Evolutionary conservation across 2,329 filamentous ascomycete species (phyloP), one percentile per base, ranked within the genome.

Genomic region (Corinectria fuckeliana): DNA sequence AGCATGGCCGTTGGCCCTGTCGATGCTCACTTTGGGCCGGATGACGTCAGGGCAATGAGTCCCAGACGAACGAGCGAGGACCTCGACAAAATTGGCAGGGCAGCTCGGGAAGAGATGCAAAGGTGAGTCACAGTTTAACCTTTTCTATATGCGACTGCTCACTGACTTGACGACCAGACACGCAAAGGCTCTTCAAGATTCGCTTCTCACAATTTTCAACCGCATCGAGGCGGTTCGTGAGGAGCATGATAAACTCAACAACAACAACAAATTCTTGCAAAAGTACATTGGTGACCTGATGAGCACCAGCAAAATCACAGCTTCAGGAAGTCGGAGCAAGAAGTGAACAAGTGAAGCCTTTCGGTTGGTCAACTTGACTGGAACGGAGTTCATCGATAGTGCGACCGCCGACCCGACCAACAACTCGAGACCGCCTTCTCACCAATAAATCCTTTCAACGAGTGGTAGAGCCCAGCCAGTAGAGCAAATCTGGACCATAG

Each of bases 261-360:
- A 86, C 76, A 93, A 97, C 76, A 99, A 99, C 83, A 94, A 93
- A 72, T 97, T 98, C 73, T 80, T 99, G 47, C 94, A 98, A 77
- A 97, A 97, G 76, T 98, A 98, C 75, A 98, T 98, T 71, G 94
- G 94, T 65, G 94, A 97, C 72, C 83, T 98, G 55, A 98, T 97
- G 86, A 91, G 92, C 68, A 90, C 88, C n/a, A 88, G 86, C 74
- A 90, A 90, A 72, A 90, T 91, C 68, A 90, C 88, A 1, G 82
- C 87, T 2, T 80, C 83, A 1, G 78, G 79, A 53, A 79, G 76
- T 61, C 79, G 83, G 28, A 77, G 76, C 54, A 84, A 85, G 71
- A 88, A 87, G 73, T 87, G 72, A 84, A 85, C 70, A 88, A 87
- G 73, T 87, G 72, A 82, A 14, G 18, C n/a, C 21, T 16, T 26